Conservation (phyloP, 164 flowering plant genomes). For the Piper longum region DNA sequence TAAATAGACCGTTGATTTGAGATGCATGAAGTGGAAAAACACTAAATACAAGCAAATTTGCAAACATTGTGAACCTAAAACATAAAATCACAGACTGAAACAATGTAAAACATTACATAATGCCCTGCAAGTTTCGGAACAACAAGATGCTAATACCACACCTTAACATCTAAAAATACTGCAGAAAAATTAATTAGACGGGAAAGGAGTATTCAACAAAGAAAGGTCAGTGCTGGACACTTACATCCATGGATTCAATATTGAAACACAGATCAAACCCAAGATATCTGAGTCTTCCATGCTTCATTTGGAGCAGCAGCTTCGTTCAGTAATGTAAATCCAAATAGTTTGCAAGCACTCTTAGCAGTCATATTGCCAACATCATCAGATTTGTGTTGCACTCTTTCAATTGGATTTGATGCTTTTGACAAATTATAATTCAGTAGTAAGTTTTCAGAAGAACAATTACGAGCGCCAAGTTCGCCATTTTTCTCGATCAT, state of each 20-base stretch:
- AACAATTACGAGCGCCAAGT: conserved; percentile 7
- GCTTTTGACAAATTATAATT: conserved; percentile 13
- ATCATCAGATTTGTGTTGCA: conserved; percentile 13
- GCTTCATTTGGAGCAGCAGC: conserved; percentile 13
- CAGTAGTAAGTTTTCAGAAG: conserved; percentile 5
- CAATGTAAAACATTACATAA: conserved; percentile 12
- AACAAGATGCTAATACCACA: not conserved
- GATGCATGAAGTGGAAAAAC: no score
- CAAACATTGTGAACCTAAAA: no score
- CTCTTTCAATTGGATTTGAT: conserved; percentile 10
- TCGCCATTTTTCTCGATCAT: conserved; percentile 3
- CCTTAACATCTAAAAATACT: not conserved
- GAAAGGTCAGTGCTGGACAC: not conserved
- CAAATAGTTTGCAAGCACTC: conserved; percentile 72
- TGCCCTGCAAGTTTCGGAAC: conserved; percentile 15
- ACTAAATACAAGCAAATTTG: no score
- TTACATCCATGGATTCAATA: conserved; percentile 9
- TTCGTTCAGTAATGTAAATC: conserved; percentile 62
- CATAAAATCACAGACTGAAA: no score
- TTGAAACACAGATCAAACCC: conserved; percentile 7
- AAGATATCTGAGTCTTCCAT: conserved; percentile 9
- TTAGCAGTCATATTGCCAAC: conserved; percentile 19
- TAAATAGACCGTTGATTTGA: no score
- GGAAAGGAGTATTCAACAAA: not conserved
- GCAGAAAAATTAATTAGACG: no score